Evolutionary conservation across 192 early-diverging fungal genomes (phyloP).

Genomic region (Gamsiella multidivaricata): DNA sequence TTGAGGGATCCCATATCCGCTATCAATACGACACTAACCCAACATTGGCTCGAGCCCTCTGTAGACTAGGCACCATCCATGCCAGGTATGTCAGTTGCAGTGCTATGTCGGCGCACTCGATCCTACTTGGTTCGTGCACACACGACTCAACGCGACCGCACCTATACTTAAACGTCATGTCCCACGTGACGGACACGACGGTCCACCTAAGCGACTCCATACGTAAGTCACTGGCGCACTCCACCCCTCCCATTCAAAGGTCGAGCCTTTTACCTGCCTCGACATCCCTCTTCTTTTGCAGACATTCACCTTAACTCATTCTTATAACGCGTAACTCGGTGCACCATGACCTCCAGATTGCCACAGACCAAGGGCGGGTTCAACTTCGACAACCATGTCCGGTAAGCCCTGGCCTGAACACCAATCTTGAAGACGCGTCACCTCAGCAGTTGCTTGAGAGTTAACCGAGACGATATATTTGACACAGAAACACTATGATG

Average conservation of each 20-base stretch:
- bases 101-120: too few species aligned
- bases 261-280: neutral
- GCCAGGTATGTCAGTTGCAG: too few species aligned
- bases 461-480: neutral
- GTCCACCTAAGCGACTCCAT: neutral
- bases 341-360: slow-evolving; percentile 66
- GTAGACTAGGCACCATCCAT: too few species aligned
- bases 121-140: too few species aligned
- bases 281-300: neutral
- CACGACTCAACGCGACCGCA: too few species aligned
- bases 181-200: too few species aligned
- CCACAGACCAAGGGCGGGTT: slow-evolving; percentile 74
- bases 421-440: slow-evolving; percentile 33
- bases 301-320: neutral
- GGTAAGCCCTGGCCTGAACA: slow-evolving; percentile 57
- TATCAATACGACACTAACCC: too few species aligned
- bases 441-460: neutral
- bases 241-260: too few species aligned
- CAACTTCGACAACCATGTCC: slow-evolving; percentile 87
- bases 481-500: slow-evolving; percentile 78
- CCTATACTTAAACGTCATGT: too few species aligned
- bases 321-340: neutral
- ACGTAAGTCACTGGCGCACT: too few species aligned
- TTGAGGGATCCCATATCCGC: too few species aligned
- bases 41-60: too few species aligned